Conservation (phyloP, 2,329 filamentous ascomycete genomes). For the Colletotrichum spaethianum region DNA sequence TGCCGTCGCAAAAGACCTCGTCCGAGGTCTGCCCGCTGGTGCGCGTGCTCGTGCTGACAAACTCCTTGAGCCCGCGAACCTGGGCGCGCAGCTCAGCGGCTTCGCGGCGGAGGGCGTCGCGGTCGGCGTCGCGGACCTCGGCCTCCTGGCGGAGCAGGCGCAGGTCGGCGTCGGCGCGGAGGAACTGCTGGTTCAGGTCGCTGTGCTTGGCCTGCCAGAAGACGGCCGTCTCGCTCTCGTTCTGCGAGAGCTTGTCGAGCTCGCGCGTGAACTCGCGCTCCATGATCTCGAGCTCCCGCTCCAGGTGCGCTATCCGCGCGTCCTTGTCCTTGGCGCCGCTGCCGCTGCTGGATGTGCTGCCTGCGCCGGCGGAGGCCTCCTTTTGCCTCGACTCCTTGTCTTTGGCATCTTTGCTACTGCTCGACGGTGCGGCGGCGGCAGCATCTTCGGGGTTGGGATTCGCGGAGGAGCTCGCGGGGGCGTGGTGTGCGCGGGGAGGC, state of each 20-base stretch:
- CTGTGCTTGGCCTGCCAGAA: constrained; percentile 73
- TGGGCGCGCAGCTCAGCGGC: constrained; percentile 69
- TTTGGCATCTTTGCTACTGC: constrained; percentile 43
- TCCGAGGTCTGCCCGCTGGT: constrained; percentile 75
- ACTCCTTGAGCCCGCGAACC: constrained; percentile 78
- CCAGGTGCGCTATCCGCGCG: constrained; percentile 65
- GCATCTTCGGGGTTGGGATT: constrained; percentile 47
- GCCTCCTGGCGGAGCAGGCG: constrained; percentile 65
- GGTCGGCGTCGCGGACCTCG: constrained; percentile 62
- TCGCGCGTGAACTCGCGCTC: constrained; percentile 67
- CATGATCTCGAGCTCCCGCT: constrained; percentile 67
- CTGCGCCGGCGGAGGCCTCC: not conserved
- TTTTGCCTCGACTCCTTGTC: constrained; percentile 47
- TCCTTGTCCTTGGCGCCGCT: constrained; percentile 60
- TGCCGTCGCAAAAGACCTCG: constrained; percentile 74
- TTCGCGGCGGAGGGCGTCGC: constrained; percentile 68
- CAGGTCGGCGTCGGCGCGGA: constrained; percentile 67
- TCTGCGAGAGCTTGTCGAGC: constrained; percentile 66
- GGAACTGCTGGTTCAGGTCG: constrained; percentile 65
- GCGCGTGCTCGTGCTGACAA: constrained; percentile 77
- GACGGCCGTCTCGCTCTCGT: constrained; percentile 68
- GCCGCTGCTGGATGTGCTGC: constrained; percentile 19
- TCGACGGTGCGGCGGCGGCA: not conserved
- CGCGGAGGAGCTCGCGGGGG: constrained; percentile 51
- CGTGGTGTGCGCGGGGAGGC: constrained; percentile 56